These are phyloP conservation scores for Dalbergia cultrata DNA, from an alignment of 306 rosid species.

Conservation along the genomic window DNA sequence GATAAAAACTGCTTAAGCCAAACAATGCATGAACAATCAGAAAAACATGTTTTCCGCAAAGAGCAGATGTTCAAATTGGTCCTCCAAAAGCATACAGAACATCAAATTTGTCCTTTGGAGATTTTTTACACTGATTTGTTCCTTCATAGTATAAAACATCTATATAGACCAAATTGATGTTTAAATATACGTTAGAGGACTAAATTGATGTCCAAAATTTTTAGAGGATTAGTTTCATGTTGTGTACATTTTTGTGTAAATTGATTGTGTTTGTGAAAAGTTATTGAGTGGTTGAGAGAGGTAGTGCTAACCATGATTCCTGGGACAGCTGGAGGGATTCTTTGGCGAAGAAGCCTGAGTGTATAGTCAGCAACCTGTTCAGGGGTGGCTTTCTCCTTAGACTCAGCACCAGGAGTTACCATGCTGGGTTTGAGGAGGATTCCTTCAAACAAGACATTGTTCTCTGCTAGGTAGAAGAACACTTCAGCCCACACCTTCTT, in stretches of 20 bases:
- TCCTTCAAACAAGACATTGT: constrained; percentile 70
- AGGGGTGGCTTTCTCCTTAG: constrained; percentile 66
- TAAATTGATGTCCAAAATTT: no score
- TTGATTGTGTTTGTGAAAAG: neutral
- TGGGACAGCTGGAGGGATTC: constrained; percentile 75
- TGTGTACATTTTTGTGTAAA: no score
- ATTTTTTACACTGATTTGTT: no score
- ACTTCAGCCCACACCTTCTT: constrained; percentile 70
- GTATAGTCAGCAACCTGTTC: constrained; percentile 66
- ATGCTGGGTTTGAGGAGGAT: constrained; percentile 75
- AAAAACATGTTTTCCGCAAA: neutral
- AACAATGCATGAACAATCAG: constrained; percentile 1
- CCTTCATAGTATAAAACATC: no score
- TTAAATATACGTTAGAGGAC: no score
- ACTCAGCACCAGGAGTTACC: constrained; percentile 77
- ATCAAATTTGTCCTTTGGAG: no score
- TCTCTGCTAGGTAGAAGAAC: constrained; percentile 68
- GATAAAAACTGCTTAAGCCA: constrained; percentile 61
- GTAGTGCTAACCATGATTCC: constrained; percentile 68
- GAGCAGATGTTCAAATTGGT: no score
- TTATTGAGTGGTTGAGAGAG: neutral
- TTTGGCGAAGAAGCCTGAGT: constrained; percentile 60
- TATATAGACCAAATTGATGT: no score
- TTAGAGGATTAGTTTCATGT: no score
- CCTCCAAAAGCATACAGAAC: no score